phyloP scores from a whole-genome alignment of 345 rosid genomes.

The Salix dunnii region DNA sequence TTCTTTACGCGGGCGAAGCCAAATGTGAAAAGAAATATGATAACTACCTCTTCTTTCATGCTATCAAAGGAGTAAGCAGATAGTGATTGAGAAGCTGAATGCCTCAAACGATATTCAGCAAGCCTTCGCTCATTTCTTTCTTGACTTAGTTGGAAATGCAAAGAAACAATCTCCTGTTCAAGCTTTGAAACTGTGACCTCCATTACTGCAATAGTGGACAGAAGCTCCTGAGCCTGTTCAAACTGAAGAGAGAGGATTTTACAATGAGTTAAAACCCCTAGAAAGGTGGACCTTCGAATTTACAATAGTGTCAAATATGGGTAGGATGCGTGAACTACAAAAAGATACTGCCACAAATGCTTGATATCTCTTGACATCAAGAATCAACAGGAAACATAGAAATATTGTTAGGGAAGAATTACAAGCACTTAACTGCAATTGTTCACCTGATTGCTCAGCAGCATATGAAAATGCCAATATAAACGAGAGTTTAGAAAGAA shows the following conservation, averaged over 20 bases:
- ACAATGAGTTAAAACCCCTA: slow-evolving; percentile 12
- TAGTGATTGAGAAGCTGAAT: slow-evolving; percentile 48
- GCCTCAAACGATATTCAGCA: slow-evolving; percentile 69
- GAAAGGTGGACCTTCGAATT: not conserved
- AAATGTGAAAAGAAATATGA: not conserved
- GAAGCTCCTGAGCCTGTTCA: slow-evolving; percentile 67
- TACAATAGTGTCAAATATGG: too few relatives aligned
- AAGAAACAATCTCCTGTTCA: slow-evolving; percentile 71
- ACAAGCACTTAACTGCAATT: not conserved
- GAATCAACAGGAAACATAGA: not conserved
- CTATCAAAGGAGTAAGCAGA: slow-evolving; percentile 27
- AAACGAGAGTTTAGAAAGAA: slow-evolving; percentile 4
- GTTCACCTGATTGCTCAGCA: not conserved
- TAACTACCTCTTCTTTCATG: slow-evolving; percentile 25
- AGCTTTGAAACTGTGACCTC: slow-evolving; percentile 70
- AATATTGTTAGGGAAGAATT: not conserved
- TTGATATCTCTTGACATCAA: not conserved
- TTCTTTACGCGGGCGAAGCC: not conserved
- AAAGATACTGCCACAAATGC: not conserved
- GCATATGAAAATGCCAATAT: not conserved
- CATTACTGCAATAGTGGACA: slow-evolving; percentile 57
- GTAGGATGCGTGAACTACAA: not conserved
- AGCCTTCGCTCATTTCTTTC: slow-evolving; percentile 84
- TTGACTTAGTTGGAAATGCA: slow-evolving; percentile 91
- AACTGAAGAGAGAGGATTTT: slow-evolving; percentile 13